phyloP scores from a whole-genome alignment of 1,284 basidiomycete species.

The Ganoderma lingzhi region DNA sequence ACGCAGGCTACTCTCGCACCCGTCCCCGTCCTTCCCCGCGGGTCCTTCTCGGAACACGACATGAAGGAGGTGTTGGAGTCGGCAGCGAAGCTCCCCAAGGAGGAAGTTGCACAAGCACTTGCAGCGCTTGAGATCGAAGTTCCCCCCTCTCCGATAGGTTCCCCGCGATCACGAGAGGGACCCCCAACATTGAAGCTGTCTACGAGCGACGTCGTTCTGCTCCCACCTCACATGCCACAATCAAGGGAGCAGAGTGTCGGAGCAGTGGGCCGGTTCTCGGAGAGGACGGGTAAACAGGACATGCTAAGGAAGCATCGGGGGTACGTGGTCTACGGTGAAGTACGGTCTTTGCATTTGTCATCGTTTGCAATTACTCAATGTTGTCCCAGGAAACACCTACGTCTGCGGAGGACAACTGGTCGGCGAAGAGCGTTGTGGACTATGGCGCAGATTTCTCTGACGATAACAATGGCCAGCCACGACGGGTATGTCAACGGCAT shows the following conservation, averaged over 20 bases:
- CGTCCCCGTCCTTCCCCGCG: slow-evolving; percentile 21
- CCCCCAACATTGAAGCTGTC: slow-evolving; percentile 30
- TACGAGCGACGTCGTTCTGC: slow-evolving; percentile 26
- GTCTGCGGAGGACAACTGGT: slow-evolving; percentile 29
- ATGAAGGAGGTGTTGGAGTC: slow-evolving; percentile 27
- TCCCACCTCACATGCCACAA: slow-evolving; percentile 20
- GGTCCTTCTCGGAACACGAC: slow-evolving; percentile 29
- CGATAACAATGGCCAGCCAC: slow-evolving; percentile 10
- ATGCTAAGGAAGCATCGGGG: slow-evolving; percentile 25
- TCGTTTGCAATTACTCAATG: background rate
- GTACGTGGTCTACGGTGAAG: slow-evolving; percentile 27
- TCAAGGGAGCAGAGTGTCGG: slow-evolving; percentile 29
- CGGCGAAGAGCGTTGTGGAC: slow-evolving; percentile 31
- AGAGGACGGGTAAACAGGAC: slow-evolving; percentile 6
- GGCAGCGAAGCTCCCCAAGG: slow-evolving; percentile 22
- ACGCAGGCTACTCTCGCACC: slow-evolving; percentile 11
- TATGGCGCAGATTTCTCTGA: slow-evolving; percentile 22
- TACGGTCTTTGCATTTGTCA: background rate
- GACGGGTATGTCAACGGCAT: slow-evolving; percentile 14
- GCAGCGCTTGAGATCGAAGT: slow-evolving; percentile 22
- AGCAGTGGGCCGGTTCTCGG: slow-evolving; percentile 26
- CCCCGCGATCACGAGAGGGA: slow-evolving; percentile 20
- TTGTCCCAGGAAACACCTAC: slow-evolving; percentile 23
- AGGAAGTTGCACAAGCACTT: slow-evolving; percentile 23
- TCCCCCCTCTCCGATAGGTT: slow-evolving; percentile 11